These are phyloP conservation scores for Spirogloea muscicola DNA, from an alignment of 139 green algal species.

Conservation along the genomic window DNA sequence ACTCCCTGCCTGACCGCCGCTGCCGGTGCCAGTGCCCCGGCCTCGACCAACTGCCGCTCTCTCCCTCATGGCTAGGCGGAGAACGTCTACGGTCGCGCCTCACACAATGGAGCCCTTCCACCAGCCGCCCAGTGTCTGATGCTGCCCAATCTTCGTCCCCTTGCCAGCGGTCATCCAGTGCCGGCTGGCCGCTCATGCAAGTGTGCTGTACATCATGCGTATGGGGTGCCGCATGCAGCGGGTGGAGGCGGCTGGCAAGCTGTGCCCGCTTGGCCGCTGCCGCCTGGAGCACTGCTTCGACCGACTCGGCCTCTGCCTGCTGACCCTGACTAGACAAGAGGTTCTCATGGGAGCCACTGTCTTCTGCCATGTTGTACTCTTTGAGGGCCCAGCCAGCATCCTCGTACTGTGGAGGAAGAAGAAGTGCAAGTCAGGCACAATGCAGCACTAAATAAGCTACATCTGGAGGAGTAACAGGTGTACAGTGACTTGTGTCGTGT, in stretches of 20 bases:
- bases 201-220: not conserved
- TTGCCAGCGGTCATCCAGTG: no score
- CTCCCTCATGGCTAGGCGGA: not conserved
- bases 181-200: not conserved
- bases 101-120: not conserved
- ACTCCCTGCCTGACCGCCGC: not conserved
- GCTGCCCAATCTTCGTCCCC: no score
- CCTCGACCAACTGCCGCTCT: not conserved
- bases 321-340: no score
- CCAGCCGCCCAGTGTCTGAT: no score
- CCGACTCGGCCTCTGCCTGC: not conserved
- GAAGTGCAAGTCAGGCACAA: no score
- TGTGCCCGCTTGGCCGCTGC: not conserved
- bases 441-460: not conserved
- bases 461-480: not conserved
- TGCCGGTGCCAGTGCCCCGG: not conserved
- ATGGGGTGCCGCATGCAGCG: not conserved
- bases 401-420: no score
- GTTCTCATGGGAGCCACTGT: not conserved
- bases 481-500: not conserved
- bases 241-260: not conserved
- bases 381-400: slow-evolving; percentile 12
- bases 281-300: not conserved
- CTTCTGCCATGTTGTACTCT: slow-evolving; percentile 1
- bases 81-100: not conserved